Evolutionary conservation across 768 basidiomycete species (phyloP), one percentile per base, ranked within the genome.

Genomic region (Myochromella boudieri): DNA sequence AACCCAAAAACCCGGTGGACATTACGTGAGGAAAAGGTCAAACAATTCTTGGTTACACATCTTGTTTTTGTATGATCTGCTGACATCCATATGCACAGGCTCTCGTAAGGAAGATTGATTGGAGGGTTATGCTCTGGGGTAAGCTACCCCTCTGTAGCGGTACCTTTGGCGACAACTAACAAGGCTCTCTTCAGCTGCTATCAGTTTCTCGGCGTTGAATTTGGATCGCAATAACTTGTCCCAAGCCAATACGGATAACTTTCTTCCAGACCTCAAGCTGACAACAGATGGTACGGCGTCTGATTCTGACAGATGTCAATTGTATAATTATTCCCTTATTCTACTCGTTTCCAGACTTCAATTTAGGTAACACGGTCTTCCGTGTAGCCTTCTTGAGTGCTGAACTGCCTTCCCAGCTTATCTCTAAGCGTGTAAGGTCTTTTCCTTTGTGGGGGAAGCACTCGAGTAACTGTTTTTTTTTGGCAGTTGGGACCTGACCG

Each of bases 1-100:
- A 76, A 85, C 49, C 70, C 76, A 0, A 65, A 64, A 27, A 76
- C 76, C 33, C 70, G 83, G 14, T 86, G 84, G 83, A 82, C 82
- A 3, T 69, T 70, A 46, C 60, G 71, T 31, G 81, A 84, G 57
- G 80, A 85, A 56, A 68, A 60, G 58, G 74, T 71, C 24, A 43
- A 65, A 56, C 0, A 25, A 24, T 22, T 6, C 15, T 17, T 38
- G 10, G 22, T 29, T 22, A 20, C 24, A 14, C 37, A 9, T 14
- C 25, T 12, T 15, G 29, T 28, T 14, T 25, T 14, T 10, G 28
- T 15, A 4, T 8, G 8, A 43, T 26, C 9, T 20, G 11, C 7
- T 37, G 27, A 42, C 40, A 49, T 26, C 49, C 4, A 29, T 9
- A 24, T 45, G 12, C 24, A 26, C 43, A 81, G 76, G 68, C 66